Evolutionary conservation across 768 basidiomycete genomes (phyloP).

Genomic region (Boletellus ananas): DNA sequence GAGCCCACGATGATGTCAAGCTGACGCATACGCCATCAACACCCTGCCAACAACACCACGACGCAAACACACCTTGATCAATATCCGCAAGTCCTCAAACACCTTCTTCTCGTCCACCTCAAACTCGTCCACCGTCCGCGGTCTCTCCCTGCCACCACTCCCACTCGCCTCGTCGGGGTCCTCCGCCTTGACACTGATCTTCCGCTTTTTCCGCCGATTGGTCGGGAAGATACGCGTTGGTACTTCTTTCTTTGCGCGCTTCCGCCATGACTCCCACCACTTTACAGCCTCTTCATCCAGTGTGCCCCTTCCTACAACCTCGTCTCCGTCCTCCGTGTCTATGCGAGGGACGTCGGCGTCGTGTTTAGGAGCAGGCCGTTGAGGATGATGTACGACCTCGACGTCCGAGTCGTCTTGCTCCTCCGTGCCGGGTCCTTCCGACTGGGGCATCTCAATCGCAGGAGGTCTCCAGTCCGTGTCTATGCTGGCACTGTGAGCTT

Average conservation of each 20-base stretch:
- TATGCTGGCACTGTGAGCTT: conserved; percentile 57
- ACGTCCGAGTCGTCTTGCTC: conserved; percentile 30
- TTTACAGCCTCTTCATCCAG: conserved; percentile 46
- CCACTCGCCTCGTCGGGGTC: conserved; percentile 22
- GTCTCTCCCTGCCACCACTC: conserved; percentile 38
- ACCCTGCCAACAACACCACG: not conserved
- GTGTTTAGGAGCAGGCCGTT: conserved; percentile 3
- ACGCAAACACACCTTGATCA: conserved; percentile 71
- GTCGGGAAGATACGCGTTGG: conserved; percentile 25
- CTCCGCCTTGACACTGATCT: conserved; percentile 31
- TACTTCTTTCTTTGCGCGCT: conserved; percentile 37
- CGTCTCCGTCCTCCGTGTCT: conserved; percentile 21
- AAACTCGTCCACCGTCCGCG: conserved; percentile 57
- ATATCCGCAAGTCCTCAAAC: conserved; percentile 85
- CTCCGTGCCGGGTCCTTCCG: conserved; percentile 22
- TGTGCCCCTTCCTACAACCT: conserved; percentile 33
- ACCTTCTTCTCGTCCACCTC: conserved; percentile 60
- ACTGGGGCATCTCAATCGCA: conserved; percentile 19
- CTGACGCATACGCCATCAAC: conserved; percentile 38
- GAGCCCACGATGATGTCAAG: conserved; percentile 93
- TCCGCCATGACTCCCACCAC: conserved; percentile 78
- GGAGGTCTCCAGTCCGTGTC: conserved; percentile 40
- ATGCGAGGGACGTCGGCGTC: conserved; percentile 25
- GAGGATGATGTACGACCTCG: conserved; percentile 17
- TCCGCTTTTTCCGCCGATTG: conserved; percentile 42